Evolutionary conservation across 805 yeast genomes (phyloP).

Genomic region (Ogataea naganishii): DNA sequence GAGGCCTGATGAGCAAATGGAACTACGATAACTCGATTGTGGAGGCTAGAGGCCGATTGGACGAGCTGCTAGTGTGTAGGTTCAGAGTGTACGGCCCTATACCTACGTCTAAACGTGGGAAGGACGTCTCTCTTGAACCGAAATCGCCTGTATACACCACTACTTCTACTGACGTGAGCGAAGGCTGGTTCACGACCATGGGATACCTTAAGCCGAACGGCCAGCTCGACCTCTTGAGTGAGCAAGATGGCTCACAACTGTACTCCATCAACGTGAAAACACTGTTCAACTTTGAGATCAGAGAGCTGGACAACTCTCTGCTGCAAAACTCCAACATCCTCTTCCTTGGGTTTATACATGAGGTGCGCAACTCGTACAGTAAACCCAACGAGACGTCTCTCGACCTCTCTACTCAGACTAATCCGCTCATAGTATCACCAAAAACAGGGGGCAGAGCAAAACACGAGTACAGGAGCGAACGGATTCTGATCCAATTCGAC

Average conservation of each 20-base stretch:
- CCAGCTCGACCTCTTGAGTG: slow-evolving; percentile 46
- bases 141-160: slow-evolving; percentile 5
- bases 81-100: slow-evolving; percentile 60
- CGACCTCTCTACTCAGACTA: slow-evolving; percentile 2
- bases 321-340: slow-evolving; percentile 51
- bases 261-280: slow-evolving; percentile 48
- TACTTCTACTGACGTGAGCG: slow-evolving; percentile 20
- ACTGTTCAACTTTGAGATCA: slow-evolving; percentile 51
- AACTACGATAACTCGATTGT: slow-evolving; percentile 24
- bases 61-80: slow-evolving; percentile 47
- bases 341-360: slow-evolving; percentile 48
- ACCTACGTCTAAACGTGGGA: slow-evolving; percentile 31
- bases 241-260: slow-evolving; percentile 53
- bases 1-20: slow-evolving; percentile 41
- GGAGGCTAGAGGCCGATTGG: slow-evolving; percentile 11
- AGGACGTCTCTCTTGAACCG: slow-evolving; percentile 6
- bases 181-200: slow-evolving; percentile 69
- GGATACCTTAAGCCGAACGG: slow-evolving; percentile 64
- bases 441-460: too few relatives aligned
- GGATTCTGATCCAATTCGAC: slow-evolving; percentile 55
- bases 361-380: slow-evolving; percentile 37
- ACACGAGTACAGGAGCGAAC: slow-evolving; percentile 1
- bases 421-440: slow-evolving; percentile 5
- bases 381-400: slow-evolving; percentile 17
- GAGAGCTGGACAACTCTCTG: slow-evolving; percentile 55